Evolutionary conservation across 495 filamentous ascomycete genomes (phyloP).

Genomic region (Talaromyces stipitatus): DNA sequence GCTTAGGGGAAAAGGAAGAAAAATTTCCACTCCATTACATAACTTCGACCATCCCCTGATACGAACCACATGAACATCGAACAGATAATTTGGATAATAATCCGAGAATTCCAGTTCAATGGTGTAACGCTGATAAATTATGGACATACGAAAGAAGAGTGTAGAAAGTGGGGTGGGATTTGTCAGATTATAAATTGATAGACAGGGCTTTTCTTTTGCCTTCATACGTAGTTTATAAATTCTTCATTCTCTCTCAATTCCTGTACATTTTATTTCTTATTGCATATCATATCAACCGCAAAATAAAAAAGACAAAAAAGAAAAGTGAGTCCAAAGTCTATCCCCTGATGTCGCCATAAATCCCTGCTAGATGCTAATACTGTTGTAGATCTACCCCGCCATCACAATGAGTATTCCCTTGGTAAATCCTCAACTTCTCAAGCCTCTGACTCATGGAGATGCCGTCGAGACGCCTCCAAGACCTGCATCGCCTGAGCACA

Average conservation of each 20-base stretch:
- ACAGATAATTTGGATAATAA: background rate
- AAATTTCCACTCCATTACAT: background rate
- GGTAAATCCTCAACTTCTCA: slow-evolving; percentile 1
- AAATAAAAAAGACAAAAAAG: background rate
- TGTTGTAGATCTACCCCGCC: background rate
- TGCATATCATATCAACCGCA: background rate
- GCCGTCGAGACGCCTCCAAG: slow-evolving; percentile 50
- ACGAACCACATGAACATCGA: background rate
- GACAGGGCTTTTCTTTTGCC: background rate
- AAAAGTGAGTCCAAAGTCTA: background rate
- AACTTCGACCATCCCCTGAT: background rate
- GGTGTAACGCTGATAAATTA: background rate
- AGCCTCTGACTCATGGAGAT: slow-evolving; percentile 2
- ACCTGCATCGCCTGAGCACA: slow-evolving; percentile 51
- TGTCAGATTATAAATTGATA: background rate
- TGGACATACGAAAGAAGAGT: background rate
- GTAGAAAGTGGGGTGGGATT: slow-evolving; percentile 1
- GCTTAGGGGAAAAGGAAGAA: background rate
- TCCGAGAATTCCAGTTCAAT: background rate
- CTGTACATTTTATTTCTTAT: background rate
- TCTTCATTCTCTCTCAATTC: background rate
- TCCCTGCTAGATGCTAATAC: background rate
- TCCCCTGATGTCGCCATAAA: background rate
- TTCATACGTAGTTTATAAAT: background rate
- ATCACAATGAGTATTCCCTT: slow-evolving; percentile 4